Conservation (phyloP, 2,329 filamentous ascomycete genomes). For the Aureobasidium sp. region DNA sequence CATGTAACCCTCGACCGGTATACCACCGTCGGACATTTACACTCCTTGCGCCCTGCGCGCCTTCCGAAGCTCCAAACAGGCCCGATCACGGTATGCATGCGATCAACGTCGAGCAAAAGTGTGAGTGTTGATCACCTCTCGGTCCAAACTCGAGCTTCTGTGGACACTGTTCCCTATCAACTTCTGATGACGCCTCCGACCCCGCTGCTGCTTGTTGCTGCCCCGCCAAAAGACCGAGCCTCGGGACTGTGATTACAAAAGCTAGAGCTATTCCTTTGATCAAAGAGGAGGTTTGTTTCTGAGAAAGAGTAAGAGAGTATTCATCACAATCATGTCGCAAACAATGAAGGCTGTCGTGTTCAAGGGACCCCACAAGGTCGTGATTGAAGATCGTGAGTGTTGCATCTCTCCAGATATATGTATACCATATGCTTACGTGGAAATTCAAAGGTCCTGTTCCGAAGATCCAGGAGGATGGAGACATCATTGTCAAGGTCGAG, state of each 20-base stretch:
- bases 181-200: not conserved
- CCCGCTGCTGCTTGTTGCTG: not conserved
- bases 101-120: not conserved
- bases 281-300: not conserved
- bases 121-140: not conserved
- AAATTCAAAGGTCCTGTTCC: constrained; percentile 50
- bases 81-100: not conserved
- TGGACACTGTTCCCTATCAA: not conserved
- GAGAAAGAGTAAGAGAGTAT: not conserved
- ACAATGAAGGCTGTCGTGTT: constrained; percentile 89
- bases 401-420: not conserved
- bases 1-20: too few relatives aligned
- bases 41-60: not conserved
- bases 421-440: not conserved
- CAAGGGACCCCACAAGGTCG: constrained; percentile 65
- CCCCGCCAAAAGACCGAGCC: constrained; percentile 7
- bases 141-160: not conserved
- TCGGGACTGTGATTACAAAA: not conserved
- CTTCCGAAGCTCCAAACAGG: not conserved
- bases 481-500: constrained; percentile 75
- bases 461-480: constrained; percentile 58
- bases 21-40: not conserved
- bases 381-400: constrained; percentile 56
- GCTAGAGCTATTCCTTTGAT: not conserved
- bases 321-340: constrained; percentile 5